Conservation (phyloP, 306 rosid genomes). For the Alnus rubra region DNA sequence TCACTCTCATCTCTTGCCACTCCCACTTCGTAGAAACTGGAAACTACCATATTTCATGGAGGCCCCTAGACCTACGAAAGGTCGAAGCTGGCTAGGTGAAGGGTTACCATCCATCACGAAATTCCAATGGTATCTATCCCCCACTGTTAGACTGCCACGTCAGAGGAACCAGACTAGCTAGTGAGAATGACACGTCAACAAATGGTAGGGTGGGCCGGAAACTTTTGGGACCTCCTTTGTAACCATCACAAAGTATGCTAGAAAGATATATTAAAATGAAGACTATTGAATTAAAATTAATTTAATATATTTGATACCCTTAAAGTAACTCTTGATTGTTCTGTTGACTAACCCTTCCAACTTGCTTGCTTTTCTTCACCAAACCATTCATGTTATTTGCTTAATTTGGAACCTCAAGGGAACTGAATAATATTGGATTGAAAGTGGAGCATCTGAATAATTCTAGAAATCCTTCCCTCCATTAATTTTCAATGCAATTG, state of each 20-base stretch:
- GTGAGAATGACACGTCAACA: slow-evolving; percentile 60
- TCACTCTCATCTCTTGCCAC: slow-evolving; percentile 4
- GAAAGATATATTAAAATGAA: slow-evolving; percentile 3
- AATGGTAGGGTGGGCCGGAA: slow-evolving; percentile 33
- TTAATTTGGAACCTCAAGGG: neutral
- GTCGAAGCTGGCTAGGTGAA: slow-evolving; percentile 35
- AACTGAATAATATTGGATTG: neutral
- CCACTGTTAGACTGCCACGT: slow-evolving; percentile 27
- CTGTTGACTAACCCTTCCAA: slow-evolving; percentile 35
- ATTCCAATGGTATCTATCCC: slow-evolving; percentile 16
- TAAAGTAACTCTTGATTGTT: slow-evolving; percentile 23
- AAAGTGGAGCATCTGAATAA: slow-evolving; percentile 14
- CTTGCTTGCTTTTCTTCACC: slow-evolving; percentile 47
- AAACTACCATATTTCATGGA: neutral
- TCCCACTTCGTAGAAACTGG: slow-evolving; percentile 6
- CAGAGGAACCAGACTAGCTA: slow-evolving; percentile 14
- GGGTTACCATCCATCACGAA: slow-evolving; percentile 42
- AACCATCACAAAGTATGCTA: neutral
- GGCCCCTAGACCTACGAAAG: slow-evolving; percentile 15
- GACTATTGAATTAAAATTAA: neutral
- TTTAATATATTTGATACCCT: neutral
- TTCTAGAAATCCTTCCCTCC: slow-evolving; percentile 1
- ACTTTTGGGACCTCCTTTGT: slow-evolving; percentile 17
- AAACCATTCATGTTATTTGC: slow-evolving; percentile 32
- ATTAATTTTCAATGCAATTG: neutral